phyloP scores from a whole-genome alignment of 75 land plant genomes.

The Pseudotsuga menziesii region DNA sequence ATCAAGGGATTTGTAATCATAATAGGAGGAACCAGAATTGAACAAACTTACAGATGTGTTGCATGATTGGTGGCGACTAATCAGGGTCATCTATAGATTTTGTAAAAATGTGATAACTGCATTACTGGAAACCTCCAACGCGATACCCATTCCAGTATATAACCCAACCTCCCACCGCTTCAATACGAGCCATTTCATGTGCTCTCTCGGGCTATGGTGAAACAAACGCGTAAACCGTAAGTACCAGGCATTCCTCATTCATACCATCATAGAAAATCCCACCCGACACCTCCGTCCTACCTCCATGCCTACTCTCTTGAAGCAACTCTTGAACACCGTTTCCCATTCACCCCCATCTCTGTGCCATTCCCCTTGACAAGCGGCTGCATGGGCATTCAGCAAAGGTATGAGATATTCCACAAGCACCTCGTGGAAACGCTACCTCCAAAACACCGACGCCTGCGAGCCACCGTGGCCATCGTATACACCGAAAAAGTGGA shows the following conservation, averaged over 20 bases:
- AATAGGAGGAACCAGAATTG: no score
- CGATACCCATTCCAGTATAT: constrained; percentile 67
- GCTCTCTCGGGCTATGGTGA: constrained; percentile 53
- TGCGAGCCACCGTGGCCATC: constrained; percentile 2
- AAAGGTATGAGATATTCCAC: not conserved
- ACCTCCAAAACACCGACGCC: constrained; percentile 12
- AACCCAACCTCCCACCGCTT: constrained; percentile 61
- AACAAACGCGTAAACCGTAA: no score
- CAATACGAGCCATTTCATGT: constrained; percentile 60
- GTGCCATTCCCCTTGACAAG: not conserved
- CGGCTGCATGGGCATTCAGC: not conserved
- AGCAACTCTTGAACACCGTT: constrained; percentile 24
- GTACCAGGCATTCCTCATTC: no score
- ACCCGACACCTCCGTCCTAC: constrained; percentile 24
- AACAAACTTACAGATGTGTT: no score
- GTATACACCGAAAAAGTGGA: constrained; percentile 5
- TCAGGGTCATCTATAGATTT: no score
- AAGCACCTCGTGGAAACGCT: not conserved
- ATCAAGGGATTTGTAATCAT: no score
- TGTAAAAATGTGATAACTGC: no score
- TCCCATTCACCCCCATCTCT: constrained; percentile 13
- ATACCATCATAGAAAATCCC: not conserved
- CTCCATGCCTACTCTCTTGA: constrained; percentile 29
- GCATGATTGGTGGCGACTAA: no score
- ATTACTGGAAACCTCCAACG: constrained; percentile 58